phyloP scores from a whole-genome alignment of 1,284 basidiomycete species.

The Exobasidium cylindrosporum region DNA sequence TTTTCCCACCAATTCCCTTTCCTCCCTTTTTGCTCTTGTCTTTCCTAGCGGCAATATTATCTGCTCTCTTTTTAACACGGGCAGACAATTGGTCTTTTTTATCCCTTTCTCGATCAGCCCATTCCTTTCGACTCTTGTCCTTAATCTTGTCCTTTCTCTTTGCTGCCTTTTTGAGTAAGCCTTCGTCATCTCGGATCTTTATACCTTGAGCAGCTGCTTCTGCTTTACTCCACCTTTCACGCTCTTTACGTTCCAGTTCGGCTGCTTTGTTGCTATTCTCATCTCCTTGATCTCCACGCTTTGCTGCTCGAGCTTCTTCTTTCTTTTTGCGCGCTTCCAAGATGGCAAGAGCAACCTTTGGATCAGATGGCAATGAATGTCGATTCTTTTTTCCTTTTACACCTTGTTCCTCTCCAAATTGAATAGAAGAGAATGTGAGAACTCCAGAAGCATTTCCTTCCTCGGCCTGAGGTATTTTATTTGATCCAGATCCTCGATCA shows the following conservation, averaged over 20 bases:
- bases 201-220: conserved; percentile 45
- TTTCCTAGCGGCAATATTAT: conserved; percentile 43
- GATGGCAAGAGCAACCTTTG: conserved; percentile 48
- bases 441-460: conserved; percentile 10
- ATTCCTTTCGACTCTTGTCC: conserved; percentile 44
- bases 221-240: conserved; percentile 47
- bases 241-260: conserved; percentile 28
- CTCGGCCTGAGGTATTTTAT: too few relatives aligned
- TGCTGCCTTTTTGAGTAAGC: conserved; percentile 45
- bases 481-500: conserved; percentile 20
- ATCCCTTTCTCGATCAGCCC: conserved; percentile 39
- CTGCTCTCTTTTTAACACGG: conserved; percentile 45
- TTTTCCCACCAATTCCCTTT: conserved; percentile 7
- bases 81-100: conserved; percentile 41
- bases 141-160: conserved; percentile 50
- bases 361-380: conserved; percentile 45
- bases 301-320: conserved; percentile 30
- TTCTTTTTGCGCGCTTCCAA: conserved; percentile 45
- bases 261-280: conserved; percentile 21
- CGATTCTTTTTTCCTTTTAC: conserved; percentile 34
- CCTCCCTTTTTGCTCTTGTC: conserved; percentile 15
- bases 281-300: conserved; percentile 24
- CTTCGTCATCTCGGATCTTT: conserved; percentile 52
- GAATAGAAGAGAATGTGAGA: conserved; percentile 34
- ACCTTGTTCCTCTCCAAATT: conserved; percentile 24